These are phyloP conservation scores for Pseudozyma hubeiensis DNA, from an alignment of 1,284 basidiomycete species.

Conservation along the genomic window DNA sequence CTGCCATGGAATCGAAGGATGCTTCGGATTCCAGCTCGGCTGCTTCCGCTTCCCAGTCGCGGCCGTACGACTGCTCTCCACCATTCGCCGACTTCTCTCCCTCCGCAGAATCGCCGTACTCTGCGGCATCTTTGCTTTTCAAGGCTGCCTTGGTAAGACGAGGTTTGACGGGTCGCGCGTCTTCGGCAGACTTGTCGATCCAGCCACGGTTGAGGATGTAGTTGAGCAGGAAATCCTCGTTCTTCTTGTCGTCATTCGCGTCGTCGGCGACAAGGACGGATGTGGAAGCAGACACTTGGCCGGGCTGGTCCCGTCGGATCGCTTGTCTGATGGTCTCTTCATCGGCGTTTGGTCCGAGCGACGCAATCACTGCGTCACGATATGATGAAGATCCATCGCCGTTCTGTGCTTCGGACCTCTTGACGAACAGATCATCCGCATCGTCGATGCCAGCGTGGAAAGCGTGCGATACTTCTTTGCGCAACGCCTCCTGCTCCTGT, in stretches of 20 bases:
- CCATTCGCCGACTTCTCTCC: background rate
- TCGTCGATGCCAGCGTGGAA: slow-evolving; percentile 74
- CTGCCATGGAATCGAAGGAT: slow-evolving; percentile 64
- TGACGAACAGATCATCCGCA: slow-evolving; percentile 73
- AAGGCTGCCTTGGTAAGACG: slow-evolving; percentile 34
- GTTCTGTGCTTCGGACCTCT: slow-evolving; percentile 80
- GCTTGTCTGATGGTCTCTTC: slow-evolving; percentile 54
- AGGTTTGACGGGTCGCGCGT: slow-evolving; percentile 36
- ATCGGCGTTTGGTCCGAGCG: slow-evolving; percentile 81
- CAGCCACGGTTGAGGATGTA: slow-evolving; percentile 68
- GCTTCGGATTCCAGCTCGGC: slow-evolving; percentile 65
- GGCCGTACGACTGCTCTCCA: slow-evolving; percentile 29
- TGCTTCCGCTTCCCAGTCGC: slow-evolving; percentile 67
- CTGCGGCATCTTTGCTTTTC: slow-evolving; percentile 20
- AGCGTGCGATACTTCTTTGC: slow-evolving; percentile 84
- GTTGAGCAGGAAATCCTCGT: slow-evolving; percentile 84
- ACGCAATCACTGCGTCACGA: slow-evolving; percentile 80
- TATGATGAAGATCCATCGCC: slow-evolving; percentile 85
- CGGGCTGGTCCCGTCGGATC: slow-evolving; percentile 29
- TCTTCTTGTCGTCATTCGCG: slow-evolving; percentile 69
- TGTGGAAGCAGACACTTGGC: slow-evolving; percentile 39
- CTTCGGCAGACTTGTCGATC: slow-evolving; percentile 58
- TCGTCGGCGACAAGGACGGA: slow-evolving; percentile 19
- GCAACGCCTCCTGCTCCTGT: slow-evolving; percentile 81
- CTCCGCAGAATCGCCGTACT: slow-evolving; percentile 17